A percentile compares a stretch with the other conserved stretches of the same genome.
phyloP scores from a whole-genome alignment of 495 filamentous ascomycete species.

The Lineolata rhizophorae region DNA sequence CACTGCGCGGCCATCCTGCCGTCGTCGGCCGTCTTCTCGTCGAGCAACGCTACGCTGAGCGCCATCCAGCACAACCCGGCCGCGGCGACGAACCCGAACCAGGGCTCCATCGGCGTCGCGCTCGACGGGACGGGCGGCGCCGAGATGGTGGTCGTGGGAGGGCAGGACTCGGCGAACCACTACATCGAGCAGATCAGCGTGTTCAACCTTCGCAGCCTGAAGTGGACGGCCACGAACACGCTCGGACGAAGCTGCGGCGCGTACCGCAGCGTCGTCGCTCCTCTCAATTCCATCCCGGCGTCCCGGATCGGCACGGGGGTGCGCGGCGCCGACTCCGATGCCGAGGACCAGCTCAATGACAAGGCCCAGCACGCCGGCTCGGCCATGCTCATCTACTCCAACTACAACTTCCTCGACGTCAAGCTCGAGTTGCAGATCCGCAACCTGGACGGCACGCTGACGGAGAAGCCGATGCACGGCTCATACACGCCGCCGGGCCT shows the following conservation, averaged over 20 bases:
- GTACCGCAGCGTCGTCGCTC: conserved; percentile 84
- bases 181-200: conserved; percentile 98
- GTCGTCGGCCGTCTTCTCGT: conserved; percentile 68
- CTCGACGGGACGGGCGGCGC: conserved; percentile 82
- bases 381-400: conserved; percentile 94
- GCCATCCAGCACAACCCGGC: conserved; percentile 78
- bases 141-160: conserved; percentile 93
- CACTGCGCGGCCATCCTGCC: conserved; percentile 89
- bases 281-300: conserved; percentile 44
- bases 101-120: conserved; percentile 63
- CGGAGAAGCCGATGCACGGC: conserved; percentile 75
- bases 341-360: conserved; percentile 4
- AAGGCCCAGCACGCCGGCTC: conserved; percentile 23
- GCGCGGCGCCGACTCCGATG: conserved; percentile 18
- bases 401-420: conserved; percentile 95
- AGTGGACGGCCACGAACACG: conserved; percentile 74
- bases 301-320: conserved; percentile 44
- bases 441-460: conserved; percentile 58
- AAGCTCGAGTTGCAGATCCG: conserved; percentile 87
- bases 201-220: conserved; percentile 88
- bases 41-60: conserved; percentile 56
- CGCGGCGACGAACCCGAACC: conserved; percentile 45
- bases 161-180: conserved; percentile 91
- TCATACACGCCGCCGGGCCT: conserved; percentile 74
- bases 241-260: conserved; percentile 84